These are phyloP conservation scores for Mortierella antarctica DNA, from an alignment of 192 early-diverging fungal genomes.

Conservation along the genomic window DNA sequence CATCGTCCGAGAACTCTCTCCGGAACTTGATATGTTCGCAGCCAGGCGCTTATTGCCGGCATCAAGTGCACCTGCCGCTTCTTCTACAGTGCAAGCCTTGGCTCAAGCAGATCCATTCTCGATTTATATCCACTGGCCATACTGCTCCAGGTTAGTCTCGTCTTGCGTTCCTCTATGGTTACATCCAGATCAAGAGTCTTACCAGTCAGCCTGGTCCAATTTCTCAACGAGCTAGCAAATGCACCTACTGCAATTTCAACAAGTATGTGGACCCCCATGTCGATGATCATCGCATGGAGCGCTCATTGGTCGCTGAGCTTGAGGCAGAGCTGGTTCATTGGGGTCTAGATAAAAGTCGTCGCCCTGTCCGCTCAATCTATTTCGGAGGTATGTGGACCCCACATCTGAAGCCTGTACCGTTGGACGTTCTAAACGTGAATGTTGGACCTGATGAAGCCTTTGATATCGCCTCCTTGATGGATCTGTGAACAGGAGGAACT, in stretches of 20 bases:
- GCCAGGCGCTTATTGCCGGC: too few relatives aligned
- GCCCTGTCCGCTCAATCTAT: slow-evolving; percentile 59
- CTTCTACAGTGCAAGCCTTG: neutral
- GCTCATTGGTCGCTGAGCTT: slow-evolving; percentile 52
- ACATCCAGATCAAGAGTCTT: neutral
- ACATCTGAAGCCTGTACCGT: too few relatives aligned
- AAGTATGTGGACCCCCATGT: slow-evolving; percentile 63
- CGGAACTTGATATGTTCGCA: too few relatives aligned
- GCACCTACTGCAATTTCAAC: slow-evolving; percentile 70
- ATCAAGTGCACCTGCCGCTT: neutral
- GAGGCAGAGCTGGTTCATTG: slow-evolving; percentile 47
- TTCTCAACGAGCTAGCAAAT: slow-evolving; percentile 45
- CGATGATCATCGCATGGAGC: slow-evolving; percentile 57
- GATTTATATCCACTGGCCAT: slow-evolving; percentile 70
- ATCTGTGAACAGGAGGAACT: slow-evolving; percentile 51
- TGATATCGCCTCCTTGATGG: neutral
- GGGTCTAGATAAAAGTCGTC: slow-evolving; percentile 25
- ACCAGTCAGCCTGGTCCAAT: neutral
- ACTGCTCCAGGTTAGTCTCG: slow-evolving; percentile 58
- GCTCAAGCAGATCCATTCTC: slow-evolving; percentile 46
- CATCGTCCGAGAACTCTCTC: too few relatives aligned
- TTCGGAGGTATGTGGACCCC: slow-evolving; percentile 55
- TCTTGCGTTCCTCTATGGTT: neutral
- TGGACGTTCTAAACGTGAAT: too few relatives aligned
- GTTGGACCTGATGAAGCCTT: too few relatives aligned